Conservation (phyloP, 495 filamentous ascomycete species). For the Echria macrotheca region DNA sequence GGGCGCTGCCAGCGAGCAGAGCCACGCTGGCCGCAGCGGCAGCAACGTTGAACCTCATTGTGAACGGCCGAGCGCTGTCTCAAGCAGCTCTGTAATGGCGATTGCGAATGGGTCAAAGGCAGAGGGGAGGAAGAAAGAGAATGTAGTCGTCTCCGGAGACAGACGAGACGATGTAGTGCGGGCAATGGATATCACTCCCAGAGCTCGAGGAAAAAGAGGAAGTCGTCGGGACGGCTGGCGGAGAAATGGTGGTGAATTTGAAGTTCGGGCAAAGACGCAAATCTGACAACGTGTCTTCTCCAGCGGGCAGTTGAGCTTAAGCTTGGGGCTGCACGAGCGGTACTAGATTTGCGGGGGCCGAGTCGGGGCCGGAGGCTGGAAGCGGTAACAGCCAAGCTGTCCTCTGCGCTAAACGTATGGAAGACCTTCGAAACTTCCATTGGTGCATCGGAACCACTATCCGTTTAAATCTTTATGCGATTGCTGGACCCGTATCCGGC, state of each 20-base stretch:
- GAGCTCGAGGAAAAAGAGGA: conserved; percentile 35
- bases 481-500: neutral
- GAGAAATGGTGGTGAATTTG: conserved; percentile 31
- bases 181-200: conserved; percentile 37
- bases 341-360: conserved; percentile 21
- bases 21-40: conserved; percentile 66
- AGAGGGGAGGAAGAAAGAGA: conserved; percentile 12
- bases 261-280: conserved; percentile 21
- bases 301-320: conserved; percentile 16
- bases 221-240: conserved; percentile 22
- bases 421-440: conserved; percentile 27
- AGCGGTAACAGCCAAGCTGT: conserved; percentile 8
- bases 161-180: conserved; percentile 16
- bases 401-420: conserved; percentile 10
- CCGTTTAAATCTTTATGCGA: conserved; percentile 14
- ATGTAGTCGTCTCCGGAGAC: conserved; percentile 19
- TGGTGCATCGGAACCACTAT: conserved; percentile 9
- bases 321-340: conserved; percentile 16
- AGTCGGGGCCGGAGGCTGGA: conserved; percentile 13
- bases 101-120: conserved; percentile 18
- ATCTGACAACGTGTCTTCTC: conserved; percentile 35
- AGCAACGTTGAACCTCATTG: conserved; percentile 72
- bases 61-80: conserved; percentile 19
- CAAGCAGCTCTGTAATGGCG: conserved; percentile 14
- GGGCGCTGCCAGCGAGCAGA: conserved; percentile 60